Evolutionary conservation across 202 grass and related monocot species (phyloP).

Genomic region (Elaeis oleifera): DNA sequence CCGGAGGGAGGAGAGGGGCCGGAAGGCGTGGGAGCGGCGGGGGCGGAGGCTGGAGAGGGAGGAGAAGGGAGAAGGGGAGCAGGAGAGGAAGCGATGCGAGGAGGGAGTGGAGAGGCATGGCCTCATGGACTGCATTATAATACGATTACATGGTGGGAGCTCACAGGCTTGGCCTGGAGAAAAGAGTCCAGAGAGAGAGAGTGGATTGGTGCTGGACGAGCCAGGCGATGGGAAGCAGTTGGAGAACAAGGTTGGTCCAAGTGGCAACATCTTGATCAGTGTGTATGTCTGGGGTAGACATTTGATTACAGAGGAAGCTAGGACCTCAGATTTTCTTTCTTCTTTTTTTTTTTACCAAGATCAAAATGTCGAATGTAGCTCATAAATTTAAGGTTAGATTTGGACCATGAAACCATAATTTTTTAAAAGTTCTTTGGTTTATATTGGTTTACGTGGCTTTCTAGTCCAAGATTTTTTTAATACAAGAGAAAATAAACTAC

Average conservation of each 20-base stretch:
- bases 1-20: background rate
- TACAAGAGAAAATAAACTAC: no score
- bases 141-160: conserved; percentile 1
- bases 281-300: background rate
- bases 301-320: no score
- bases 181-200: background rate
- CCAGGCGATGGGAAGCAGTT: background rate
- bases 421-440: no score
- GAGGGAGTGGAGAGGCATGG: conserved; percentile 1
- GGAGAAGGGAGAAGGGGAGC: background rate
- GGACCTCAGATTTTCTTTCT: no score
- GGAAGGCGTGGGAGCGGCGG: conserved; percentile 9
- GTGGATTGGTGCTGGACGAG: no score
- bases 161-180: background rate
- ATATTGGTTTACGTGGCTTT: no score
- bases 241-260: conserved; percentile 5
- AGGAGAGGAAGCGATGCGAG: conserved; percentile 11
- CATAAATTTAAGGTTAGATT: no score
- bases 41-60: background rate
- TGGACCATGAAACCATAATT: no score
- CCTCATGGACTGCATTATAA: conserved; percentile 21
- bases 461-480: no score
- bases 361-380: no score
- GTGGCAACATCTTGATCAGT: background rate
- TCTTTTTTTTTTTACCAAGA: no score